phyloP scores from a whole-genome alignment of 1,139 yeast genomes.

The Scheffersomyces segobiensis region DNA sequence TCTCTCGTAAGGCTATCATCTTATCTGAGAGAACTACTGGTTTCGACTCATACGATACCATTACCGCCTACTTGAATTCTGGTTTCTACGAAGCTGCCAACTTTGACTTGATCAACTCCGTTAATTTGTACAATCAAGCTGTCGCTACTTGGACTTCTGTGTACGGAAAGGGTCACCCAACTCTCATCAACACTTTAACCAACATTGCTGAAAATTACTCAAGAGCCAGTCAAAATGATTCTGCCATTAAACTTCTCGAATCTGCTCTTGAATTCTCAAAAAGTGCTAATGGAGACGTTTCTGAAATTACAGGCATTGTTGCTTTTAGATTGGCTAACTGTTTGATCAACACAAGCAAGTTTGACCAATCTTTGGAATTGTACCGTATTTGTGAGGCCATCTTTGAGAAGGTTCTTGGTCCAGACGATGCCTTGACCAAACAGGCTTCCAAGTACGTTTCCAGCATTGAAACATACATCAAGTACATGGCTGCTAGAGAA shows the following conservation, averaged over 20 bases:
- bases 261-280: constrained; percentile 52
- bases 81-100: constrained; percentile 70
- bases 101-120: constrained; percentile 60
- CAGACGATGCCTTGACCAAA: constrained; percentile 58
- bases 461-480: constrained; percentile 45
- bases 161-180: constrained; percentile 67
- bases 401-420: constrained; percentile 59
- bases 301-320: constrained; percentile 60
- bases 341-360: constrained; percentile 53
- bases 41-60: constrained; percentile 73
- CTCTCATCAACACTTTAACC: constrained; percentile 62
- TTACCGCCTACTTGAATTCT: constrained; percentile 71
- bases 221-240: constrained; percentile 40
- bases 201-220: constrained; percentile 65
- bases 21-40: constrained; percentile 83
- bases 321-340: constrained; percentile 69
- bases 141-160: constrained; percentile 56
- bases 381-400: constrained; percentile 54
- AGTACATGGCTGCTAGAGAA: constrained; percentile 32
- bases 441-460: constrained; percentile 66
- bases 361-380: constrained; percentile 54
- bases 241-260: constrained; percentile 37
- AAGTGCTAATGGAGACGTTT: constrained; percentile 53
- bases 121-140: constrained; percentile 64
- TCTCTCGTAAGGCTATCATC: constrained; percentile 69